These are phyloP conservation scores for Ganoderma resinaceum DNA, from an alignment of 1,284 basidiomycete genomes.

Conservation along the genomic window DNA sequence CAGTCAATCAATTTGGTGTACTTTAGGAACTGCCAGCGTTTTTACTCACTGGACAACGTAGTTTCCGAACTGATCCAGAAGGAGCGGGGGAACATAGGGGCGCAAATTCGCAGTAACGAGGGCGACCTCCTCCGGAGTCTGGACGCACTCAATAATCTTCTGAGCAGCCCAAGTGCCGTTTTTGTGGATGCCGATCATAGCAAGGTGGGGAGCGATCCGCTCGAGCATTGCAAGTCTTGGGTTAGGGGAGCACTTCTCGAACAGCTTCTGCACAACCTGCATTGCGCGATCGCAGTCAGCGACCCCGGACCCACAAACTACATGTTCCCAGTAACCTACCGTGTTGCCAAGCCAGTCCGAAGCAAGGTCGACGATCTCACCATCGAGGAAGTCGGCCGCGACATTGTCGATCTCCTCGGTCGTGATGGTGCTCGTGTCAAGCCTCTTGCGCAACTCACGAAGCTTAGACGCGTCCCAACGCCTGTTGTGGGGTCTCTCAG, in stretches of 20 bases:
- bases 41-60: conserved; percentile 91
- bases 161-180: conserved; percentile 99
- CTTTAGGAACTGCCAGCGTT: neutral
- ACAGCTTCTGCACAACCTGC: conserved; percentile 94
- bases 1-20: neutral
- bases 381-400: conserved; percentile 89
- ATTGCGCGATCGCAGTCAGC: conserved; percentile 15
- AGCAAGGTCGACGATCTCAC: conserved; percentile 92
- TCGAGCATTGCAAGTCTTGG: conserved; percentile 93
- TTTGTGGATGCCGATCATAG: conserved; percentile 98
- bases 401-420: conserved; percentile 92
- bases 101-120: conserved; percentile 88
- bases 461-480: conserved; percentile 95
- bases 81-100: conserved; percentile 92
- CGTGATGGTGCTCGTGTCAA: conserved; percentile 84
- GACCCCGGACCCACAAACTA: conserved; percentile 13
- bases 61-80: conserved; percentile 97
- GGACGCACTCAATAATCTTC: conserved; percentile 97
- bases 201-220: conserved; percentile 91
- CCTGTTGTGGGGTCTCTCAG: conserved; percentile 84
- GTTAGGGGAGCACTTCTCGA: conserved; percentile 84
- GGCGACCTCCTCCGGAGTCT: conserved; percentile 86
- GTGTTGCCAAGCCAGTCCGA: conserved; percentile 99
- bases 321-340: conserved; percentile 52
- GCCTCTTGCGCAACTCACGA: conserved; percentile 91